These are phyloP conservation scores for Discostella stelligeroides DNA, from an alignment of 108 stramenopile genomes.

Conservation along the genomic window DNA sequence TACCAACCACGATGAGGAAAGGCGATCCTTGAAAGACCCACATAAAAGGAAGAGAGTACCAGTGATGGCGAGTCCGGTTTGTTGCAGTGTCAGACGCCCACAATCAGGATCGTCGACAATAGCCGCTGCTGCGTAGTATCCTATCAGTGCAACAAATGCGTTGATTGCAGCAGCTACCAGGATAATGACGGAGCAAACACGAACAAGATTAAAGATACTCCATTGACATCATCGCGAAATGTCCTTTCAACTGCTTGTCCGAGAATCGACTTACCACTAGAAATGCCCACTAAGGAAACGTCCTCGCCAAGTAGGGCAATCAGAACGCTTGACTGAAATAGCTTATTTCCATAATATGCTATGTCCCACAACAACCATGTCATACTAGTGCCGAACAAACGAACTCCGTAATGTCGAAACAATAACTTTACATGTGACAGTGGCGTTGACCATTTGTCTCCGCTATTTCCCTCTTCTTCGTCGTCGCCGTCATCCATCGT, in stretches of 20 bases:
- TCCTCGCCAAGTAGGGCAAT: constrained; percentile 61
- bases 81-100: constrained; percentile 65
- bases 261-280: constrained; percentile 22
- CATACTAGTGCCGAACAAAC: constrained; percentile 65
- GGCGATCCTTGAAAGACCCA: constrained; percentile 50
- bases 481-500: constrained; percentile 7
- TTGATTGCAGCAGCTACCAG: constrained; percentile 56
- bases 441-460: not conserved
- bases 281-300: constrained; percentile 51
- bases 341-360: constrained; percentile 83
- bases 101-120: constrained; percentile 62
- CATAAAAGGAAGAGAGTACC: constrained; percentile 68
- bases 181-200: not conserved
- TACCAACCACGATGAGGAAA: constrained; percentile 54
- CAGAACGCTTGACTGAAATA: constrained; percentile 71
- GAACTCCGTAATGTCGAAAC: constrained; percentile 59
- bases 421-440: constrained; percentile 28
- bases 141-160: constrained; percentile 70
- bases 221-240: not conserved
- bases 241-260: too few species aligned
- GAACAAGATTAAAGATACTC: not conserved
- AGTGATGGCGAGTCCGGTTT: constrained; percentile 63
- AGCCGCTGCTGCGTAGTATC: constrained; percentile 72
- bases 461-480: not conserved
- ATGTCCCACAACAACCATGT: constrained; percentile 81